Base-by-base conservation (phyloP, 495 filamentous ascomycete species). In the Immersiella caudata region DNA sequence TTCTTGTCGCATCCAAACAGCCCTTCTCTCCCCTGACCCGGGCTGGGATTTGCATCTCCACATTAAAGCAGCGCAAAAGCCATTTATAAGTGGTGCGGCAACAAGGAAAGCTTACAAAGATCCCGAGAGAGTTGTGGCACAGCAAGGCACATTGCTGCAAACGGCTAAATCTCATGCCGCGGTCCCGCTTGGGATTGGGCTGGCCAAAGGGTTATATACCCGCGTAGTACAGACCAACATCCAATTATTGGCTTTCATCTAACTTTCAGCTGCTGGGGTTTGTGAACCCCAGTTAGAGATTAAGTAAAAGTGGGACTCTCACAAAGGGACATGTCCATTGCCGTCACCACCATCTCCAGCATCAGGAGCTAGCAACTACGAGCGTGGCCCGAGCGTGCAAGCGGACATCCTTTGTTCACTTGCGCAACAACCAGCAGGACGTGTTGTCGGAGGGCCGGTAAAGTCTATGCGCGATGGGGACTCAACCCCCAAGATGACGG, bases 241-340 rank as follows among this genome's bases (percentile, higher is more conserved):
- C 5, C 21, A 54, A 54, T 36, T 36, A 18, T 54, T 18, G n/a
- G 50, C 50, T 54, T 54, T 54, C 50, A 54, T 54, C 50, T 54
- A 54, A 54, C 50, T 12, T 36, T 36, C 50, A 6, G 5, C 16
- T 24, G 50, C 50, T 24, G n/a, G 50, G 50, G 50, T 18, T 4
- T 54, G 50, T 4, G 18, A 18, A 54, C 33, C 33, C 5, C 33
- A 36, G 12, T 12, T 6, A 36, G 33, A 36, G n/a, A n/a, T n/a
- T n/a, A n/a, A n/a, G n/a, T n/a, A n/a, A n/a, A n/a, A n/a, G n/a
- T n/a, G n/a, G n/a, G 33, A 36, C 33, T 36, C 33, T 36, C 33
- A 6, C 6, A 12, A 12, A 6, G 33, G 33, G 33, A 36, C 33
- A 36, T 36, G 33, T 36, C 33, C 33, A 36, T 36, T 36, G 33